Percentiles rank a stretch among this genome's conserved stretches.
Conservation (phyloP, 2,329 filamentous ascomycete genomes). For the Aphanoascus verrucosus region DNA sequence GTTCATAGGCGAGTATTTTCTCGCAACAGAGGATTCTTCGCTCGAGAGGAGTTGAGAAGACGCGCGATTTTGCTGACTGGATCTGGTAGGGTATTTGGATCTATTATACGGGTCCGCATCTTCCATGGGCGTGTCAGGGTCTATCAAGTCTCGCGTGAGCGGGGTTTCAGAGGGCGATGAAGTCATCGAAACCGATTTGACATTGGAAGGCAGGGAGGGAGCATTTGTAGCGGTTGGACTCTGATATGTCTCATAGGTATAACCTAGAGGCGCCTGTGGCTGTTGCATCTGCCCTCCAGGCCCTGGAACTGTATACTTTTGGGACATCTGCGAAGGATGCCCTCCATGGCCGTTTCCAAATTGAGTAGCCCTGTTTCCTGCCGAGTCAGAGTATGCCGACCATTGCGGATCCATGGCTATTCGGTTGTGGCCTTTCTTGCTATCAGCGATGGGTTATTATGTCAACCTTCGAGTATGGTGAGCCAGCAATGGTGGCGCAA, state of each 20-base stretch:
- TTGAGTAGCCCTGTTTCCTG: constrained; percentile 52
- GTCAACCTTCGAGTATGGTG: background rate
- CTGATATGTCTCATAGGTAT: constrained; percentile 60
- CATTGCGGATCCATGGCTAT: constrained; percentile 49
- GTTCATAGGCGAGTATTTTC: constrained; percentile 95
- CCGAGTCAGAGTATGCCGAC: constrained; percentile 55
- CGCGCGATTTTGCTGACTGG: constrained; percentile 61
- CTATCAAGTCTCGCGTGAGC: constrained; percentile 56
- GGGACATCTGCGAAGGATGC: constrained; percentile 41
- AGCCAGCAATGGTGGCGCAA: background rate
- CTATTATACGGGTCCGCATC: constrained; percentile 77
- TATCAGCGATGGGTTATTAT: background rate
- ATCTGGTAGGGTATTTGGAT: constrained; percentile 74
- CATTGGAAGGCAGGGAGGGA: constrained; percentile 22
- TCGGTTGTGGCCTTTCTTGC: constrained; percentile 13
- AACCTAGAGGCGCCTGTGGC: constrained; percentile 47
- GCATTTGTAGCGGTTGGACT: constrained; percentile 28
- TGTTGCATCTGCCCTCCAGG: constrained; percentile 30
- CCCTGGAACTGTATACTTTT: constrained; percentile 34
- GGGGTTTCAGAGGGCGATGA: constrained; percentile 49
- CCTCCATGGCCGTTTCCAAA: constrained; percentile 47
- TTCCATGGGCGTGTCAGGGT: constrained; percentile 74
- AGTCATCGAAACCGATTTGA: constrained; percentile 44
- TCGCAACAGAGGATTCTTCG: constrained; percentile 70
- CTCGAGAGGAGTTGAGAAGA: constrained; percentile 63